These are phyloP conservation scores for Forsythia suspensa DNA, from an alignment of 257 asterid species.

Conservation along the genomic window DNA sequence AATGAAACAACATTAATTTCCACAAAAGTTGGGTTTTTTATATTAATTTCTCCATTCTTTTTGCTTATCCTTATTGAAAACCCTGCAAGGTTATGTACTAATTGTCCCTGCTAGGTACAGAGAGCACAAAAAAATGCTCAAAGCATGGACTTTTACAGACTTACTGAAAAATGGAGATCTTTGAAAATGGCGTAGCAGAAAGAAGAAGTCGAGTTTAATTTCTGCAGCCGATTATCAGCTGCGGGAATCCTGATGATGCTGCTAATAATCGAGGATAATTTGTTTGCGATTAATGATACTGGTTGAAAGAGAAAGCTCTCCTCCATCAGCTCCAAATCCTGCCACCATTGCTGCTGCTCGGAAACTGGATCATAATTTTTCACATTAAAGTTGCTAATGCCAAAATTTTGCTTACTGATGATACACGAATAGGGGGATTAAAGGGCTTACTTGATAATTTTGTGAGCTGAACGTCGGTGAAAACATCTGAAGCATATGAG, in stretches of 20 bases:
- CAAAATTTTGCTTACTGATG: neutral
- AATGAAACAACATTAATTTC: neutral
- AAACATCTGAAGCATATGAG: conserved; percentile 44
- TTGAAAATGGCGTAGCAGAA: conserved; percentile 11
- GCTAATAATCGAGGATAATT: conserved; percentile 46
- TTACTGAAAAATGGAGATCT: neutral
- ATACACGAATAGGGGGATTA: neutral
- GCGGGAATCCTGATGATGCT: conserved; percentile 99
- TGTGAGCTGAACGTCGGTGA: conserved; percentile 31
- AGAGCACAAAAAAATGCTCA: neutral
- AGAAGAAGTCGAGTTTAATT: conserved; percentile 17
- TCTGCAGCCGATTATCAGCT: conserved; percentile 59
- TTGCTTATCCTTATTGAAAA: neutral
- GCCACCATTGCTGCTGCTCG: conserved; percentile 52
- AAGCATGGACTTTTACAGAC: conserved; percentile 20
- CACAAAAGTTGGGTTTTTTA: neutral
- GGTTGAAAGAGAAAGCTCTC: conserved; percentile 37
- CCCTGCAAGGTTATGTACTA: neutral
- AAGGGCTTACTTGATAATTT: conserved; percentile 40
- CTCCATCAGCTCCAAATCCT: conserved; percentile 33
- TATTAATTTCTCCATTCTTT: neutral
- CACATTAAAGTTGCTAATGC: neutral
- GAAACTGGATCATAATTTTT: conserved; percentile 36
- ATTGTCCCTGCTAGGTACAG: neutral
- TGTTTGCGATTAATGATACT: conserved; percentile 47